Conservation (phyloP, 306 rosid species). For the barrel medic (Medicago truncatula) region DNA sequence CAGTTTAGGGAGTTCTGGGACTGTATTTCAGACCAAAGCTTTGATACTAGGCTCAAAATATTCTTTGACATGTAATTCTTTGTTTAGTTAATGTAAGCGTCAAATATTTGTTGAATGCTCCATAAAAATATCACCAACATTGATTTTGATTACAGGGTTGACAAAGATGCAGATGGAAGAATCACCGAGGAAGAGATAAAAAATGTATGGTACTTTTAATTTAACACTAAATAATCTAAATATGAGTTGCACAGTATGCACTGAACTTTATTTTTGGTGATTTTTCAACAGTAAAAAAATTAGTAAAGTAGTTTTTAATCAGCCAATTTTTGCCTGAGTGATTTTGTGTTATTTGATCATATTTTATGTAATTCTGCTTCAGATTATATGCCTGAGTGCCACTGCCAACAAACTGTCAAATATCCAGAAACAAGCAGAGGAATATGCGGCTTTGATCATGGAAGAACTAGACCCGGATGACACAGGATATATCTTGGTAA, state of each 20-base stretch:
- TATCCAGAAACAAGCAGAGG: constrained; percentile 69
- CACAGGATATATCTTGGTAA: constrained; percentile 63
- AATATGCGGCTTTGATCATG: constrained; percentile 80
- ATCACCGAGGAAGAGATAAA: constrained; percentile 66
- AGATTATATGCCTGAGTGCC: constrained; percentile 73
- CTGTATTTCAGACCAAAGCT: constrained; percentile 66
- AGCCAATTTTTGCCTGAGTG: neutral
- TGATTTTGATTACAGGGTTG: constrained; percentile 63
- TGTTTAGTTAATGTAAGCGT: constrained; percentile 6
- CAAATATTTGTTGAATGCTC: constrained; percentile 10
- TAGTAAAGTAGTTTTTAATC: constrained; percentile 29
- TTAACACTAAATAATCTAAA: constrained; percentile 1
- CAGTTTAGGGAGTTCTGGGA: constrained; percentile 73
- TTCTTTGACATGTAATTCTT: constrained; percentile 74
- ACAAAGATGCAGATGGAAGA: constrained; percentile 79
- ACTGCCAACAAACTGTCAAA: constrained; percentile 68
- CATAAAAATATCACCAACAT: constrained; percentile 22
- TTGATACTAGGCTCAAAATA: constrained; percentile 65
- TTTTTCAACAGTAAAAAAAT: constrained; percentile 19
- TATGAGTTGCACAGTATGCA: neutral
- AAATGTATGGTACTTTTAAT: constrained; percentile 51
- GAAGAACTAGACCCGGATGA: constrained; percentile 74
- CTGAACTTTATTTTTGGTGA: constrained; percentile 2
- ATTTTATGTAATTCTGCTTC: constrained; percentile 29
- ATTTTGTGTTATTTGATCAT: neutral